Conservation (phyloP, 306 rosid genomes). For the Ormosia emarginata region DNA sequence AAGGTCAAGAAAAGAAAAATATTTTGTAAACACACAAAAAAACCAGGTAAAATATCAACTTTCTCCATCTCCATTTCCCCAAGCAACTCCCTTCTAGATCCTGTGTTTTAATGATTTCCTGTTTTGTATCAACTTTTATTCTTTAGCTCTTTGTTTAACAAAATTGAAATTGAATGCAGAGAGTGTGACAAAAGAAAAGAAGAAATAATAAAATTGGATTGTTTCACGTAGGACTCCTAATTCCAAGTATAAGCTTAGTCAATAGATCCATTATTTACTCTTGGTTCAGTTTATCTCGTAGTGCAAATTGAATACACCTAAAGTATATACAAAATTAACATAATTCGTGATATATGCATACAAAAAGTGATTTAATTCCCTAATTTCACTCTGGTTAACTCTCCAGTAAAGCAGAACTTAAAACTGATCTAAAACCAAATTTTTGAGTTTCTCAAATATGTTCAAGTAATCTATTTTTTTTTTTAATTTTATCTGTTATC, state of each 20-base stretch:
- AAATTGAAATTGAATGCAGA: not conserved
- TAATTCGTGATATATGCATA: too few species aligned
- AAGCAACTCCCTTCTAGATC: not conserved
- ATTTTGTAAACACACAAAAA: not conserved
- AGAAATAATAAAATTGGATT: not conserved
- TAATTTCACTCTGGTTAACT: not conserved
- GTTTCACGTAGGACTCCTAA: not conserved
- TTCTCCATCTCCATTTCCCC: not conserved
- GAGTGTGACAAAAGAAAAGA: not conserved
- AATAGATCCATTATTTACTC: not conserved
- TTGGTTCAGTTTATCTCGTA: not conserved
- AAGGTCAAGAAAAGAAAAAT: not conserved
- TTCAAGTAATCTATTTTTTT: not conserved
- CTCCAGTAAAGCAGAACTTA: not conserved
- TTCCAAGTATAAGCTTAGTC: not conserved
- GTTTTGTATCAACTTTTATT: not conserved
- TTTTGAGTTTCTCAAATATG: not conserved
- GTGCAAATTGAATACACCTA: not conserved
- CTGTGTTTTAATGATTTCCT: not conserved
- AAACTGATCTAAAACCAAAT: not conserved
- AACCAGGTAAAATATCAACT: not conserved
- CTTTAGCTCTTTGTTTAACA: not conserved
- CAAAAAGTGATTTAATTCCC: not conserved
- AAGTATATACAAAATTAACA: not conserved
- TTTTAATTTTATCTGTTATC: not conserved